Base-by-base conservation (phyloP, 2,329 filamentous ascomycete genomes). In the Chaetomiaceae sp. region DNA sequence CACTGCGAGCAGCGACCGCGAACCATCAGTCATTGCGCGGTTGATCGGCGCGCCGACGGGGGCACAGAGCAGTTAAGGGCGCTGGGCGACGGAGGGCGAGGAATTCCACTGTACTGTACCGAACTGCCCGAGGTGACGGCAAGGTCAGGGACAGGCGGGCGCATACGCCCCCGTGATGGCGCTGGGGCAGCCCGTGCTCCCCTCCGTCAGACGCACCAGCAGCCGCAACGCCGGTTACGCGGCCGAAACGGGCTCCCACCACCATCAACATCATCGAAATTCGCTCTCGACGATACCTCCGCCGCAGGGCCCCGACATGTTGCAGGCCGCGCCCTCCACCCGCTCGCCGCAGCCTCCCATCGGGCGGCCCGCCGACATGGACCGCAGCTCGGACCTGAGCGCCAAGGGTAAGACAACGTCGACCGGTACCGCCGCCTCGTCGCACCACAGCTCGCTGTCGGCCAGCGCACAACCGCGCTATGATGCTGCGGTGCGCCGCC, bases 231-330 rank as follows among this genome's bases (percentile, higher is more conserved):
- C 67, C 50, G 53, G 56, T 27, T 51, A 56, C 43, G 51, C 51
- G 55, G 62, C 50, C 48, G 58, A 55, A 42, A 44, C 52, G 35
- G 38, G 45, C 34, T 42, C 42, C 32, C 67, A 66, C 56, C 67
- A 5, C 22, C 22, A 9, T 6, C 22, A 9, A 24, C 22, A n/a
- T n/a, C n/a, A 70, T 48, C 68, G 74, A 58, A 73, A 76, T 34
- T 85, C 82, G n/a, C 67, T 84, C 38, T 78, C 80, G 20, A 84
- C 81, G 34, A 79, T 83, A 58, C 76, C 79, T 26, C 70, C 75
- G 10, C 78, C 79, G 41, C 71, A 76, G 48, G 75, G 76, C 38
- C 68, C 72, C 41, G 71, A 78, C 58, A 75, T 79, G 70, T 80
- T 77, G 45, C 70, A 70, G 56, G 62, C 61, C 58, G 75, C 69